These are phyloP conservation scores for Begonia loranthoides DNA, from an alignment of 306 rosid genomes.

Conservation along the genomic window DNA sequence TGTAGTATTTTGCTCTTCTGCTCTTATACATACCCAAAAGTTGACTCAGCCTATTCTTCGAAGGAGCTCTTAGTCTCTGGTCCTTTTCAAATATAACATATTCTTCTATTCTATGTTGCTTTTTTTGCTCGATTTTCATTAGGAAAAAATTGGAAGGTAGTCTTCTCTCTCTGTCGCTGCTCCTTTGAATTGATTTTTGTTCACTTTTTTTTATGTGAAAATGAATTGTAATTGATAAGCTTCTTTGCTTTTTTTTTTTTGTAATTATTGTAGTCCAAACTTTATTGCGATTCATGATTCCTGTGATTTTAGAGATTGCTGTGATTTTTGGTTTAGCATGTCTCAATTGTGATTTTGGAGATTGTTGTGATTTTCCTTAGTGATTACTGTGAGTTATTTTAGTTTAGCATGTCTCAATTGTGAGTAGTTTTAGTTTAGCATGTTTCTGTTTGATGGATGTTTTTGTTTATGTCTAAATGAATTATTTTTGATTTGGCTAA, in stretches of 20 bases:
- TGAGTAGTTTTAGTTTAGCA: too few species aligned
- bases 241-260: background rate
- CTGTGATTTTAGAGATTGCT: too few species aligned
- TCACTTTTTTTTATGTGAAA: background rate
- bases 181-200: background rate
- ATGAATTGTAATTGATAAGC: background rate
- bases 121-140: too few species aligned
- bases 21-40: background rate
- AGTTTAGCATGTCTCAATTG: too few species aligned
- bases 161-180: background rate
- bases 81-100: background rate
- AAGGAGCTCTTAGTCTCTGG: background rate
- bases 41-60: background rate
- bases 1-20: background rate
- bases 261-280: background rate
- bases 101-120: background rate
- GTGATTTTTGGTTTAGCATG: too few species aligned
- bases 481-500: too few species aligned
- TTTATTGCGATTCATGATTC: too few species aligned
- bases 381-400: too few species aligned
- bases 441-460: too few species aligned
- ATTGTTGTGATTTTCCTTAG: too few species aligned
- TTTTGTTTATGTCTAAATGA: too few species aligned
- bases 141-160: background rate
- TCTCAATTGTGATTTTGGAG: too few species aligned